phyloP scores from a whole-genome alignment of 1,284 basidiomycete genomes.

The Thelephora terrestris region DNA sequence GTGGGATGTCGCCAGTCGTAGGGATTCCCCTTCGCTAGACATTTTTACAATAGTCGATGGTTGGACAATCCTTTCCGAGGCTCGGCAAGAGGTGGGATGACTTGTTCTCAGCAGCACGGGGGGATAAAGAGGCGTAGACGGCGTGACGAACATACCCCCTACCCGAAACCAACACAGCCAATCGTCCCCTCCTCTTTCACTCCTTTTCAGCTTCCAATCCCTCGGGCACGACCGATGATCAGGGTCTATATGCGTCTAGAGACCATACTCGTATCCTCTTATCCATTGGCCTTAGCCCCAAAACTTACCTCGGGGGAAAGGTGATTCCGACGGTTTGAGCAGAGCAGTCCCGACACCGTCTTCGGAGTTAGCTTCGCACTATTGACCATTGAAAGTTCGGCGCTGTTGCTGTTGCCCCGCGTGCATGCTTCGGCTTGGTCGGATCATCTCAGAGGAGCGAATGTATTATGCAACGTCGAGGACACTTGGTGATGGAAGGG shows the following conservation, averaged over 20 bases:
- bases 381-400: no score
- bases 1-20: no score
- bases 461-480: no score
- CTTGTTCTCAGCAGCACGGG: neutral
- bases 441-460: neutral
- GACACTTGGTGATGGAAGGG: no score
- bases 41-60: no score
- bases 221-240: no score
- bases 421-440: neutral
- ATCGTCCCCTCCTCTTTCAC: neutral
- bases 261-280: slow-evolving; percentile 20
- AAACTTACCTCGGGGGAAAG: neutral
- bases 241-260: slow-evolving; percentile 63
- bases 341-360: no score
- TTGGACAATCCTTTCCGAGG: neutral
- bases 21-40: no score
- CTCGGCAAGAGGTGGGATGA: neutral
- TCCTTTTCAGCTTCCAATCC: neutral
- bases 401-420: no score
- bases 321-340: neutral
- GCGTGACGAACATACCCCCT: neutral
- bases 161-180: neutral
- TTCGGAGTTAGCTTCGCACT: no score
- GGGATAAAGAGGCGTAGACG: no score
- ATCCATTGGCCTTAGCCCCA: neutral